Evolutionary conservation across 2,329 filamentous ascomycete genomes (phyloP).

Genomic region (Penicillium aurantiogriseum): DNA sequence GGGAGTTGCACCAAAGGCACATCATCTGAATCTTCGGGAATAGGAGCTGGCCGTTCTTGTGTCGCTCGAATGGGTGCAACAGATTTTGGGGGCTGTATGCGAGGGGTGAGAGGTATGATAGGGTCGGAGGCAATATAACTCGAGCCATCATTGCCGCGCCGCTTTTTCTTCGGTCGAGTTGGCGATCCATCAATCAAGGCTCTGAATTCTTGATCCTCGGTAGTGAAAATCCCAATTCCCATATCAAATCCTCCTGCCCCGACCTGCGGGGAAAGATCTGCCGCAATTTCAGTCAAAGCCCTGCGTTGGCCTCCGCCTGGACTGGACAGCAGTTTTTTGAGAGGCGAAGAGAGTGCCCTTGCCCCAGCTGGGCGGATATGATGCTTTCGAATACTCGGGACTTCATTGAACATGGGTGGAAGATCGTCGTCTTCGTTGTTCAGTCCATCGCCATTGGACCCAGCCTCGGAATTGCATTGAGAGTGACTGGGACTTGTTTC

Average conservation of each 20-base stretch:
- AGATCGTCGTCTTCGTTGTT: constrained; percentile 41
- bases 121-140: constrained; percentile 32
- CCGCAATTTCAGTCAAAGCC: constrained; percentile 43
- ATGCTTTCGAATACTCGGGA: constrained; percentile 15
- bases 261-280: constrained; percentile 42
- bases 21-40: constrained; percentile 14
- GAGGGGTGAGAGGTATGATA: constrained; percentile 29
- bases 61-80: constrained; percentile 16
- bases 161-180: constrained; percentile 37
- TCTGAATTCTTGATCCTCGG: constrained; percentile 43
- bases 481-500: constrained; percentile 39
- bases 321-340: constrained; percentile 39
- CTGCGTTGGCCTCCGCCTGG: constrained; percentile 39
- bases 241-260: constrained; percentile 33
- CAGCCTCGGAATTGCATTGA: constrained; percentile 24
- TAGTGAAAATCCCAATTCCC: constrained; percentile 39
- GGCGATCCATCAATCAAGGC: constrained; percentile 35
- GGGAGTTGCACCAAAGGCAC: constrained; percentile 14
- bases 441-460: constrained; percentile 24
- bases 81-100: constrained; percentile 17
- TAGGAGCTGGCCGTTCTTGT: constrained; percentile 13
- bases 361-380: constrained; percentile 22
- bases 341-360: constrained; percentile 26
- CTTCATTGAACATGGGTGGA: constrained; percentile 30
- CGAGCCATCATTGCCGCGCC: constrained; percentile 36